Evolutionary conservation across 805 yeast genomes (phyloP).

Genomic region (Phaffomyces opuntiae): DNA sequence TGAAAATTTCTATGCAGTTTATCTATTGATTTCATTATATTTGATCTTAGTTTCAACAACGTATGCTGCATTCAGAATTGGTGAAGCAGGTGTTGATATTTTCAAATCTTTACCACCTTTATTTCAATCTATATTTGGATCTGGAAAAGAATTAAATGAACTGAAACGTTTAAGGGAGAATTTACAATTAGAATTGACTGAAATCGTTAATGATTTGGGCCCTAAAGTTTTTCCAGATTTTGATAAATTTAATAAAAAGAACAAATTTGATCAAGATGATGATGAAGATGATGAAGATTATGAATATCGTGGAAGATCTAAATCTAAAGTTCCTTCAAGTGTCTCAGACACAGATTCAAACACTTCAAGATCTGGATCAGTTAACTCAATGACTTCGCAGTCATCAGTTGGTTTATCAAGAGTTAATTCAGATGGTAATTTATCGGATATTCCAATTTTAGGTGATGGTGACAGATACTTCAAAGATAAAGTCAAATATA

Average conservation of each 20-base stretch:
- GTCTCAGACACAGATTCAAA: not conserved
- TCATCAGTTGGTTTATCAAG: slow-evolving; percentile 51
- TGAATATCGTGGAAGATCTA: slow-evolving; percentile 23
- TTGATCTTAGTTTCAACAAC: slow-evolving; percentile 65
- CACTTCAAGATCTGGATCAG: slow-evolving; percentile 14
- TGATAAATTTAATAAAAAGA: slow-evolving; percentile 28
- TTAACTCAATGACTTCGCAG: slow-evolving; percentile 25
- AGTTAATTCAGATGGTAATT: slow-evolving; percentile 53
- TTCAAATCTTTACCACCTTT: slow-evolving; percentile 77
- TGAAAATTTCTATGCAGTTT: slow-evolving; percentile 14
- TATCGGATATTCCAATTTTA: slow-evolving; percentile 59
- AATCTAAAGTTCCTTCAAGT: slow-evolving; percentile 7
- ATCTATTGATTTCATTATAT: slow-evolving; percentile 39
- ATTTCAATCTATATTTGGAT: slow-evolving; percentile 33
- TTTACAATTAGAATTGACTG: slow-evolving; percentile 68
- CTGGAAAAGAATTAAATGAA: slow-evolving; percentile 36
- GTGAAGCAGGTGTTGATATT: slow-evolving; percentile 86
- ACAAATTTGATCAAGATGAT: not conserved
- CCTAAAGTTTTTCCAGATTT: slow-evolving; percentile 87
- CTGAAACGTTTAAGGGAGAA: slow-evolving; percentile 53
- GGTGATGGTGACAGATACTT: slow-evolving; percentile 16
- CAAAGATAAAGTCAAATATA: not conserved
- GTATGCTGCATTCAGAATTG: slow-evolving; percentile 79
- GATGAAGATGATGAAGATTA: slow-evolving; percentile 23
- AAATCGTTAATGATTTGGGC: slow-evolving; percentile 73